These are phyloP conservation scores for Talaromyces sp. DNA, from an alignment of 2,329 filamentous ascomycete genomes.

Conservation along the genomic window DNA sequence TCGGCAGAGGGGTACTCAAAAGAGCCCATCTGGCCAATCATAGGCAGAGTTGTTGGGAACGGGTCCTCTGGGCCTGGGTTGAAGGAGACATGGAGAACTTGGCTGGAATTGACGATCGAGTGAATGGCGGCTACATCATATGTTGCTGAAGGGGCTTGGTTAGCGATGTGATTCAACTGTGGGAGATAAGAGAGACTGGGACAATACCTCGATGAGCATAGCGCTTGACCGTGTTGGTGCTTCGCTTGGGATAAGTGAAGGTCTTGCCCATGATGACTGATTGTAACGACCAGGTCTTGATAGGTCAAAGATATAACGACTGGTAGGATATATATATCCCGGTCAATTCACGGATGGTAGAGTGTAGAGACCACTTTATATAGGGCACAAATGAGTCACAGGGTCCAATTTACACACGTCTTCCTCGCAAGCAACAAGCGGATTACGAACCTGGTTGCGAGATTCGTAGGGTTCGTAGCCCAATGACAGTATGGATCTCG, in stretches of 20 bases:
- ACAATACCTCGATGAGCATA: slow-evolving; percentile 57
- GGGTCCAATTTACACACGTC: neutral
- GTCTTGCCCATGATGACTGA: slow-evolving; percentile 34
- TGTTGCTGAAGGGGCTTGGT: slow-evolving; percentile 44
- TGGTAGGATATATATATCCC: neutral
- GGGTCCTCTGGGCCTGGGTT: slow-evolving; percentile 54
- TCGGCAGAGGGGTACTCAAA: slow-evolving; percentile 59
- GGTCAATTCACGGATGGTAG: neutral
- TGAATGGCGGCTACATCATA: slow-evolving; percentile 73
- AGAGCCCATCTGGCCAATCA: slow-evolving; percentile 79
- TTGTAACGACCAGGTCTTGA: neutral
- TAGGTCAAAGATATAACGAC: neutral
- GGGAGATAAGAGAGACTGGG: neutral
- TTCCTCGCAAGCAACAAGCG: neutral
- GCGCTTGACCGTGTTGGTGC: slow-evolving; percentile 62
- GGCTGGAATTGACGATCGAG: slow-evolving; percentile 66
- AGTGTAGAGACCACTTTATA: neutral
- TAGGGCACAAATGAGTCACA: neutral
- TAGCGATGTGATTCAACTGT: neutral
- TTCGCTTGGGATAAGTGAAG: slow-evolving; percentile 56
- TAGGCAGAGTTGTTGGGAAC: slow-evolving; percentile 73
- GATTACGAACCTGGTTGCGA: neutral
- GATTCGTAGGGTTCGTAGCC: neutral
- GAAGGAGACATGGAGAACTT: slow-evolving; percentile 77
- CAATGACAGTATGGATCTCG: neutral